Percentiles rank a stretch among this genome's conserved stretches.
phyloP scores from a whole-genome alignment of 805 yeast species.

The Yamadazyma sp. region DNA sequence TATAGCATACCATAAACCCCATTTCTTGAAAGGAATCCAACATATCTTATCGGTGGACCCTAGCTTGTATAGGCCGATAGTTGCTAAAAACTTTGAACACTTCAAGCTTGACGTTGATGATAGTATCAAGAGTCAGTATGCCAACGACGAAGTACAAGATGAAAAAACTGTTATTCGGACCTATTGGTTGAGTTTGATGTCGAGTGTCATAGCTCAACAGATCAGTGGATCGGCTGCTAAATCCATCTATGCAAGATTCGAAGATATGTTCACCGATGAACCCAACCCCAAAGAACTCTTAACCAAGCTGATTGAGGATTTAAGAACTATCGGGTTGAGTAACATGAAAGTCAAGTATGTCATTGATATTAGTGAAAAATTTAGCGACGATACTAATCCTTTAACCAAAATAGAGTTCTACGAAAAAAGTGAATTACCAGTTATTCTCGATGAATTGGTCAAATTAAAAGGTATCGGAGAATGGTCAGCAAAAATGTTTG shows the following conservation, averaged over 20 bases:
- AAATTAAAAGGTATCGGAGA: conserved; percentile 69
- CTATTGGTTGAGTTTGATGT: conserved; percentile 37
- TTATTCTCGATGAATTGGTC: conserved; percentile 46
- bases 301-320: conserved; percentile 38
- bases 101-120: conserved; percentile 14
- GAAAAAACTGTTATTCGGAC: conserved; percentile 18
- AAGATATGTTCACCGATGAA: conserved; percentile 23
- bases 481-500: conserved; percentile 91
- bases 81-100: conserved; percentile 24
- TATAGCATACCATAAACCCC: conserved; percentile 27
- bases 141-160: conserved; percentile 9
- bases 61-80: conserved; percentile 31
- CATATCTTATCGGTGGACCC: conserved; percentile 31
- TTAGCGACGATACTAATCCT: conserved; percentile 36
- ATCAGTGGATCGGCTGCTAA: conserved; percentile 78
- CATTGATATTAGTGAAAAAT: conserved; percentile 51
- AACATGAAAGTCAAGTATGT: conserved; percentile 64
- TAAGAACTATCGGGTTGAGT: conserved; percentile 69
- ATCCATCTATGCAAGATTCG: conserved; percentile 53
- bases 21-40: conserved; percentile 30
- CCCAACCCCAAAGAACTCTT: conserved; percentile 55
- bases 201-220: conserved; percentile 64
- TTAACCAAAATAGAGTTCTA: conserved; percentile 37
- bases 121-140: conserved; percentile 3
- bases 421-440: conserved; percentile 36